Percentiles rank a stretch among this genome's conserved stretches.
These are phyloP conservation scores for Geosmithia flava DNA, from an alignment of 2,329 filamentous ascomycete genomes.

Conservation along the genomic window DNA sequence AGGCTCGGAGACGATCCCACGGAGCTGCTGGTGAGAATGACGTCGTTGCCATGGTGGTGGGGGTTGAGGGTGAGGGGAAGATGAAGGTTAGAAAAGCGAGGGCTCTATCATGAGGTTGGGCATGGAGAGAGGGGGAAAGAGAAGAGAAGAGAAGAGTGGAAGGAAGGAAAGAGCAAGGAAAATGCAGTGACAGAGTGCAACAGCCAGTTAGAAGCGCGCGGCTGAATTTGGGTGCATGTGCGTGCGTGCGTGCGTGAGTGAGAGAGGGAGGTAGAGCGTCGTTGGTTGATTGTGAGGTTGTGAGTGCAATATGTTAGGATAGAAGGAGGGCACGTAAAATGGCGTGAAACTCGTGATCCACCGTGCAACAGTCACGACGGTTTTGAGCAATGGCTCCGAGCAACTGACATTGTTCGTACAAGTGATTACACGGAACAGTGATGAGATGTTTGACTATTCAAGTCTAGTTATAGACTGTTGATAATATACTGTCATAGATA, in stretches of 20 bases:
- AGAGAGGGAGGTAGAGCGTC: too few relatives aligned
- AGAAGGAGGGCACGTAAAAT: neutral
- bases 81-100: too few relatives aligned
- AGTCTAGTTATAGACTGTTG: too few relatives aligned
- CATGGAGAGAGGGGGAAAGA: neutral
- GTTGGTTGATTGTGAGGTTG: neutral
- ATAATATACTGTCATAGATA: too few relatives aligned
- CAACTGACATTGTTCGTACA: too few relatives aligned
- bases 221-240: neutral
- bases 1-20: slow-evolving; percentile 23
- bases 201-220: neutral
- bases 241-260: neutral
- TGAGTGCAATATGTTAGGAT: neutral
- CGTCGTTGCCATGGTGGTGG: neutral
- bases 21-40: slow-evolving; percentile 7
- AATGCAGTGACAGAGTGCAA: neutral
- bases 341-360: too few relatives aligned
- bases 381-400: too few relatives aligned
- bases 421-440: too few relatives aligned
- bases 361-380: too few relatives aligned
- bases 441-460: too few relatives aligned
- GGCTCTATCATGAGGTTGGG: neutral
- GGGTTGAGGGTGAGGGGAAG: neutral
- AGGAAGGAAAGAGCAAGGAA: neutral
- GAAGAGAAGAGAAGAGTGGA: neutral